A percentile compares a stretch with the other conserved stretches of the same genome.
These are phyloP conservation scores for Lyophyllum decastes DNA, from an alignment of 768 basidiomycete genomes.

Conservation along the genomic window DNA sequence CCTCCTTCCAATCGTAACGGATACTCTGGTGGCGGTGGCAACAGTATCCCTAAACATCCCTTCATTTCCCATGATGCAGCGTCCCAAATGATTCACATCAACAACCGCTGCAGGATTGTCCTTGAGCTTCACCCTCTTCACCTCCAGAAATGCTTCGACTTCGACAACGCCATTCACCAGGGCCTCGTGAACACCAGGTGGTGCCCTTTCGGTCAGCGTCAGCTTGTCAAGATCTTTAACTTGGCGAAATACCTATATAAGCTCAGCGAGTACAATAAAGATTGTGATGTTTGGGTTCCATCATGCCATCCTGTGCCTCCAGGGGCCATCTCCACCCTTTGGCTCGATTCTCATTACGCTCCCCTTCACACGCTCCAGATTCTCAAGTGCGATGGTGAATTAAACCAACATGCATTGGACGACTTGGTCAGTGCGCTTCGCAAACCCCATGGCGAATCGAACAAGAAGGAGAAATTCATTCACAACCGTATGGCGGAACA, in stretches of 20 bases:
- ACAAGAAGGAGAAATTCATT: background rate
- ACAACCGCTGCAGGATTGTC: too few species aligned
- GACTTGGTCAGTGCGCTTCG: background rate
- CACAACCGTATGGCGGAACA: too few species aligned
- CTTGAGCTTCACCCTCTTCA: too few species aligned
- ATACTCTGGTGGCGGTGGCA: too few species aligned
- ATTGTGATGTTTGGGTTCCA: background rate
- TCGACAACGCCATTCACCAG: background rate
- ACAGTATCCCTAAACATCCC: too few species aligned
- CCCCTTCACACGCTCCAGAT: background rate
- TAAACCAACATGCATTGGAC: background rate
- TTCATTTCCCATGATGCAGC: too few species aligned
- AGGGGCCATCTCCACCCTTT: background rate
- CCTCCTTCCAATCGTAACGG: too few species aligned
- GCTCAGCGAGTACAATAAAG: background rate
- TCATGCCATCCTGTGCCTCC: background rate
- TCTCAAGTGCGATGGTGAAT: background rate
- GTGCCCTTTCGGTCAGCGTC: too few species aligned
- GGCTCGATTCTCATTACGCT: background rate
- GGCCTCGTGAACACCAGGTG: too few species aligned
- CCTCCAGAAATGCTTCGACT: background rate
- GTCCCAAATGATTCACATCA: too few species aligned
- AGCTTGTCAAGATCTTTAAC: too few species aligned
- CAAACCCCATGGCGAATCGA: background rate
- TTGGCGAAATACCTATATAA: background rate